These are phyloP conservation scores for Xylaria sp. DNA, from an alignment of 495 filamentous ascomycete species.

Conservation along the genomic window DNA sequence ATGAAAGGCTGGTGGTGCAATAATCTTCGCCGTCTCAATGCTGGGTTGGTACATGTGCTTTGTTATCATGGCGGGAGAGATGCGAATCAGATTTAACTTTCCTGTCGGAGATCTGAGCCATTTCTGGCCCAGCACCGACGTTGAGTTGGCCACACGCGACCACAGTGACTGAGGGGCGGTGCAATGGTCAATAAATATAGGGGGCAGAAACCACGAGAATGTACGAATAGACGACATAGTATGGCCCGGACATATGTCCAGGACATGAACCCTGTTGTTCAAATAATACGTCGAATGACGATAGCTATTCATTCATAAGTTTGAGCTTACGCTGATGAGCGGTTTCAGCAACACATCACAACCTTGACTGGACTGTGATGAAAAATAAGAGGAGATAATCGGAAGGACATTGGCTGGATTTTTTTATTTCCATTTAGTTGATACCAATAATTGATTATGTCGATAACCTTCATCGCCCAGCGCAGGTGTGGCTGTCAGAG, in stretches of 20 bases:
- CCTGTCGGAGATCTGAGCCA: conserved; percentile 62
- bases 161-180: conserved; percentile 12
- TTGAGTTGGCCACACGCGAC: conserved; percentile 44
- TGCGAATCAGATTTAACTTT: conserved; percentile 59
- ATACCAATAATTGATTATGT: neutral
- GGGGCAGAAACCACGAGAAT: conserved; percentile 2
- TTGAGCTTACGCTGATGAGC: neutral
- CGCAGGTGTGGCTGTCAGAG: neutral
- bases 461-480: neutral
- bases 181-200: neutral
- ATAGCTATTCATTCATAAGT: neutral
- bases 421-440: neutral
- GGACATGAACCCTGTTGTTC: neutral
- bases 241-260: neutral
- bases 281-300: neutral
- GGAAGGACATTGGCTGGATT: neutral
- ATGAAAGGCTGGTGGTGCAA: conserved; percentile 52
- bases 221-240: conserved; percentile 6
- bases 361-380: neutral
- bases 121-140: conserved; percentile 60
- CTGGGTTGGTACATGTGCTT: conserved; percentile 64
- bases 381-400: neutral
- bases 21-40: conserved; percentile 56
- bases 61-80: conserved; percentile 62
- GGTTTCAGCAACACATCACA: neutral